phyloP scores from a whole-genome alignment of 1,139 yeast species.

The Taphrina sp. region DNA sequence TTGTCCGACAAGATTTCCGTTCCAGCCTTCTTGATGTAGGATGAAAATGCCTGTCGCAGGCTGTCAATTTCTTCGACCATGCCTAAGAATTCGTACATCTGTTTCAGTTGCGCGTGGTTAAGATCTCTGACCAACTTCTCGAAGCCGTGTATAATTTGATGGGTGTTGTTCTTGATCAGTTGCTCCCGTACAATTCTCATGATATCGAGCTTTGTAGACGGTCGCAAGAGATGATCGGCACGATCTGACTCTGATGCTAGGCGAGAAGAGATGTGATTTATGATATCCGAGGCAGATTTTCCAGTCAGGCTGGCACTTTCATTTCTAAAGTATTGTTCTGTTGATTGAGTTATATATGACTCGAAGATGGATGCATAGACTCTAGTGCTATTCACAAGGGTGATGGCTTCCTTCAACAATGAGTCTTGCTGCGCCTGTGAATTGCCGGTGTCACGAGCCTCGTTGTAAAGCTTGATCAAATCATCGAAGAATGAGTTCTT shows the following conservation, averaged over 20 bases:
- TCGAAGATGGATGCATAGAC: constrained; percentile 24
- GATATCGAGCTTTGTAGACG: constrained; percentile 31
- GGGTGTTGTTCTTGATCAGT: constrained; percentile 15
- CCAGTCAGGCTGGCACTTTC: not conserved
- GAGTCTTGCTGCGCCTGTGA: not conserved
- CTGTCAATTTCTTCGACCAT: constrained; percentile 23
- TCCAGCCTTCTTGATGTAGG: constrained; percentile 36
- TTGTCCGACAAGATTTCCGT: constrained; percentile 15
- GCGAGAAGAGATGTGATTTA: not conserved
- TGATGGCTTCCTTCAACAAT: constrained; percentile 10
- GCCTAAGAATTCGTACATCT: constrained; percentile 30
- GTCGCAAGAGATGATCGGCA: constrained; percentile 18
- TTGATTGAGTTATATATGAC: constrained; percentile 7
- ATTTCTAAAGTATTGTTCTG: not conserved
- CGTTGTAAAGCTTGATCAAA: constrained; percentile 4
- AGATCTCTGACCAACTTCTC: constrained; percentile 32
- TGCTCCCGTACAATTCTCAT: constrained; percentile 31
- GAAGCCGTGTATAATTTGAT: constrained; percentile 33
- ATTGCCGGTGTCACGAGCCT: not conserved
- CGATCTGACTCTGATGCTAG: not conserved
- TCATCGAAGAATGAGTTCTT: not conserved
- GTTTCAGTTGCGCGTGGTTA: constrained; percentile 26
- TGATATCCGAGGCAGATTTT: not conserved
- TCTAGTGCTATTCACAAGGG: constrained; percentile 4
- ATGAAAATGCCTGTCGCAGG: constrained; percentile 34